These are phyloP conservation scores for Gonapodya sp. DNA, from an alignment of 192 early-diverging fungal genomes.

Conservation along the genomic window DNA sequence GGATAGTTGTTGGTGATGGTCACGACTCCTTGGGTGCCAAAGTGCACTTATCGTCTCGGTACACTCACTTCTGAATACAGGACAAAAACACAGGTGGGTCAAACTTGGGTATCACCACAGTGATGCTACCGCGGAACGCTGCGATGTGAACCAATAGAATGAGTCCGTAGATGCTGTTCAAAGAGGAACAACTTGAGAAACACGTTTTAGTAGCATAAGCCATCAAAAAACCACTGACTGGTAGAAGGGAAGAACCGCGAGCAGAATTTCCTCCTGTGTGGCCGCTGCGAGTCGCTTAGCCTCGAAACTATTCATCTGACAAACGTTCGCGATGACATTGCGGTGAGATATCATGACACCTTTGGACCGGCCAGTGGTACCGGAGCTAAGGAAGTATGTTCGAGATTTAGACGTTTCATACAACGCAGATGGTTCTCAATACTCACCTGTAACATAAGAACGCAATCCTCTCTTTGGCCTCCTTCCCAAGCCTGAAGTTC, in stretches of 20 bases:
- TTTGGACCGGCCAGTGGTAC: slow-evolving; percentile 87
- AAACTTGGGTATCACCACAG: slow-evolving; percentile 5
- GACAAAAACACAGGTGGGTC: not conserved
- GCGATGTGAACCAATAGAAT: slow-evolving; percentile 9
- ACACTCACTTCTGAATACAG: slow-evolving; percentile 2
- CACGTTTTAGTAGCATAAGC: not conserved
- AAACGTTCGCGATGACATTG: slow-evolving; percentile 59
- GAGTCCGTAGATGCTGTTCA: not conserved
- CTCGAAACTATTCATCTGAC: not conserved
- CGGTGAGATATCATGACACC: slow-evolving; percentile 78
- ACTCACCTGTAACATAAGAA: slow-evolving; percentile 29
- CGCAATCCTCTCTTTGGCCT: not conserved
- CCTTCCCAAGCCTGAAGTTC: not conserved
- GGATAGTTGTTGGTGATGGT: too few relatives aligned
- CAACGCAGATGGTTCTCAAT: too few relatives aligned
- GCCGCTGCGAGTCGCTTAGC: not conserved
- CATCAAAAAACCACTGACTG: not conserved
- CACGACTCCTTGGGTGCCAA: too few relatives aligned
- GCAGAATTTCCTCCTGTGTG: not conserved
- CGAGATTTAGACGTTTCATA: too few relatives aligned
- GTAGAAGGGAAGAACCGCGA: slow-evolving; percentile 4
- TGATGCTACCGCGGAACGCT: not conserved
- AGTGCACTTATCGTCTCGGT: too few relatives aligned
- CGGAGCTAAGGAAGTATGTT: too few relatives aligned
- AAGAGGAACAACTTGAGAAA: not conserved